phyloP scores from a whole-genome alignment of 352 stramenopile species.

The Phytophthora ohioensis region DNA sequence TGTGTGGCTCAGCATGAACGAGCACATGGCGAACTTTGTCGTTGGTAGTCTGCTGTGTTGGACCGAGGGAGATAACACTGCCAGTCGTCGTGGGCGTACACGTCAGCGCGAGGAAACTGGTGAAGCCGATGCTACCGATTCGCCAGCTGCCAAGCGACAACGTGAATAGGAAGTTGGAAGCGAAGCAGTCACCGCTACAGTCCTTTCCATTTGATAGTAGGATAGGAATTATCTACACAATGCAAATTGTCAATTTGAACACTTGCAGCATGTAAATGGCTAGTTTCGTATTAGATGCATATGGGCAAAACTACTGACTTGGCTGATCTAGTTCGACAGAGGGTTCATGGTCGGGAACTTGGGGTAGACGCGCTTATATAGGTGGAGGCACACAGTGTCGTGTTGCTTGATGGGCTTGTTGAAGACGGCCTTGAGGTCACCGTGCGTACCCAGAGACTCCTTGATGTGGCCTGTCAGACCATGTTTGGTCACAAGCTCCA shows the following conservation, averaged over 20 bases:
- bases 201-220: constrained; percentile 27
- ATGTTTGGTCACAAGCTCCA: constrained; percentile 98
- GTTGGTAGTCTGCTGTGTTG: constrained; percentile 57
- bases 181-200: background rate
- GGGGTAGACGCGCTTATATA: constrained; percentile 99
- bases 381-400: constrained; percentile 98
- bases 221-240: constrained; percentile 38
- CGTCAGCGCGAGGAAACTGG: constrained; percentile 31
- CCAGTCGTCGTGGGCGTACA: constrained; percentile 31
- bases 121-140: constrained; percentile 6
- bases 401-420: constrained; percentile 99
- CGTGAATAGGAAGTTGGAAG: constrained; percentile 27
- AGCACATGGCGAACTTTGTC: constrained; percentile 52
- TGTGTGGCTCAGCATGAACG: constrained; percentile 50
- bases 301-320: constrained; percentile 34
- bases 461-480: constrained; percentile 98
- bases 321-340: constrained; percentile 40
- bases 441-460: constrained; percentile 98
- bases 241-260: constrained; percentile 29
- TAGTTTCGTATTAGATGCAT: constrained; percentile 35
- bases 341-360: constrained; percentile 88
- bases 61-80: constrained; percentile 21
- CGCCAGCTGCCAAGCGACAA: constrained; percentile 43
- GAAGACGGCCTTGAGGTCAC: constrained; percentile 99
- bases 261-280: constrained; percentile 3